Evolutionary conservation across 2,329 filamentous ascomycete species (phyloP).

Genomic region (Dactylonectria macrodidyma): DNA sequence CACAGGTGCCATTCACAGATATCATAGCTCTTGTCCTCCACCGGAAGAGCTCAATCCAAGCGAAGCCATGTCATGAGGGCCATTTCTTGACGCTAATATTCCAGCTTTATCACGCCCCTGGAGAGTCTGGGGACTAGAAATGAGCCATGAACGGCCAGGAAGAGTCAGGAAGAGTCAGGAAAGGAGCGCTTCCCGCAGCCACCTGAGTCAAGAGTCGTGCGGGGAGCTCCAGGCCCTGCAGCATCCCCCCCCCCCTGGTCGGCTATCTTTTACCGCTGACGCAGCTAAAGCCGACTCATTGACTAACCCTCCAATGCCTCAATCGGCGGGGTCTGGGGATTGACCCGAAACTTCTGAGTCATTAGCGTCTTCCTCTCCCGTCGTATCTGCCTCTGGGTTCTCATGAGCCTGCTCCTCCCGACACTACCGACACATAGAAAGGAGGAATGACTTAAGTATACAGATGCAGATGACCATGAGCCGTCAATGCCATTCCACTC

Average conservation of each 20-base stretch:
- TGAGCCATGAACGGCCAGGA: not conserved
- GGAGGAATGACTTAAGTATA: not conserved
- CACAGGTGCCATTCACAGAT: not conserved
- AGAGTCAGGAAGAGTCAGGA: constrained; percentile 25
- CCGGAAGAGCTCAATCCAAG: not conserved
- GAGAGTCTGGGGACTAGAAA: not conserved
- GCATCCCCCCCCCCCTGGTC: not conserved
- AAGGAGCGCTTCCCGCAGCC: not conserved
- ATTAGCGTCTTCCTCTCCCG: constrained; percentile 22
- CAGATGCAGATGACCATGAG: constrained; percentile 2
- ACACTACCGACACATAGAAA: not conserved
- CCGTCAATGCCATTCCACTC: too few species aligned
- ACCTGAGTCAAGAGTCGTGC: constrained; percentile 23
- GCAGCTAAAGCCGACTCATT: constrained; percentile 9
- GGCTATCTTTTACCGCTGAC: constrained; percentile 29
- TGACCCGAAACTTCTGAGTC: constrained; percentile 28
- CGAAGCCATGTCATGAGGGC: not conserved
- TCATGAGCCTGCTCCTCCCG: constrained; percentile 3
- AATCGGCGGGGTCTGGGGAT: constrained; percentile 15
- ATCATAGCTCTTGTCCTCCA: not conserved
- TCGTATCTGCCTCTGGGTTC: not conserved
- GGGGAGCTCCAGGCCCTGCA: not conserved
- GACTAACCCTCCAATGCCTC: too few species aligned
- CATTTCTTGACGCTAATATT: not conserved
- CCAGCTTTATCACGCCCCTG: not conserved